Base-by-base conservation (phyloP, 306 rosid genomes). In the Pyrus communis region DNA sequence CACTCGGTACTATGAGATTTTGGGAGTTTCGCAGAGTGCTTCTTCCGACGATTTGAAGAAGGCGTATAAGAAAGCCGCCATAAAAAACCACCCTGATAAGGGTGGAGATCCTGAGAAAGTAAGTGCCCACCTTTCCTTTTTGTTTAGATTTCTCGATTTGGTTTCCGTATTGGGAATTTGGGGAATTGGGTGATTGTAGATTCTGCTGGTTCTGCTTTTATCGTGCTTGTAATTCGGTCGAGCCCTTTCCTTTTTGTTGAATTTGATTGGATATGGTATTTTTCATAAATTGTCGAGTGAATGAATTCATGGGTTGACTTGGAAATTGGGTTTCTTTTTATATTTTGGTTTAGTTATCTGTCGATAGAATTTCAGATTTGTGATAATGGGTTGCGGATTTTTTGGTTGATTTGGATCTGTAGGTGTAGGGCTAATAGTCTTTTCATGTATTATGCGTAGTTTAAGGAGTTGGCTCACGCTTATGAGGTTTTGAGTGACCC, bases 91-190 rank as follows among this genome's bases (percentile, higher is more conserved):
- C 75, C 97, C 97, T 3, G 97, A 93, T 9, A 93, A 93, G 81
- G 97, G 97, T 12, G 97, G 96, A 45, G 97, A 93, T 82, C 97
- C 97, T 1, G 97, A 93, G 79, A 93, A 93, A 89, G 94, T 89
- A 52, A n/a, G 54, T 45, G 54, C 35, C 21, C 11, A 14, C 33
- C 23, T 58, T 15, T 4, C 3, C 11, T 4, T 2, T 60, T 11
- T 46, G 1, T 11, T 1, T 21, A 2, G 9, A 22, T 75, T 23
- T 51, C 12, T 5, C 9, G 9, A 6, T 31, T 31, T 58, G 19
- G 5, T 7, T 77, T 74, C 18, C 43, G 31, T 30, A 2, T 30
- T 52, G 9, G 66, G 18, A 58, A 58, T 71, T 61, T 23, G 14
- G 2, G 7, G 54, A 73, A 25, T 4, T 22, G 62, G 51, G 57